phyloP scores from a whole-genome alignment of 768 basidiomycete species.

The Termitomyces sp. region DNA sequence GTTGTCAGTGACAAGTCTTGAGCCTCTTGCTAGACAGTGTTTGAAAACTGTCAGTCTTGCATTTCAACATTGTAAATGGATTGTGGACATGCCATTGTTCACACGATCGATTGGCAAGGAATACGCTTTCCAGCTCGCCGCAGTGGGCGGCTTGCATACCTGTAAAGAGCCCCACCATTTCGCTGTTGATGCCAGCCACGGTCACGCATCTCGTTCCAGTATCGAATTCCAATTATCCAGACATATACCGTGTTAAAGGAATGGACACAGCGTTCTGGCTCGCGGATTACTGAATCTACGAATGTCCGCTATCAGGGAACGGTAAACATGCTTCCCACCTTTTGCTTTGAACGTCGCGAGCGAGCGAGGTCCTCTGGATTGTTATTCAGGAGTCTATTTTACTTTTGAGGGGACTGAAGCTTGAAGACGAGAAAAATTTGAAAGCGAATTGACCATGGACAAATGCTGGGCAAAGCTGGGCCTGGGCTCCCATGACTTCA shows the following conservation, averaged over 20 bases:
- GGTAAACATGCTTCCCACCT: no score
- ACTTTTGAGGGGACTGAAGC: not conserved
- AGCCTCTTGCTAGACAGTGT: not conserved
- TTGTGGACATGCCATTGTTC: not conserved
- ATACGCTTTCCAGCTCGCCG: not conserved
- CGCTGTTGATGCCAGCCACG: not conserved
- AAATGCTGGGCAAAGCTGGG: not conserved
- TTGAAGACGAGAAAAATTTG: not conserved
- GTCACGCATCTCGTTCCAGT: not conserved
- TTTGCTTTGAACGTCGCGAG: no score
- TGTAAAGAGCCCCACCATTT: not conserved
- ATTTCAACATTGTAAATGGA: not conserved
- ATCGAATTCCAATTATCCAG: not conserved
- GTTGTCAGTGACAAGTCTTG: not conserved
- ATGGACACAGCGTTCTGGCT: not conserved
- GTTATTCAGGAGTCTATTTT: not conserved
- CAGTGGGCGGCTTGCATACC: no score
- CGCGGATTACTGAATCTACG: no score
- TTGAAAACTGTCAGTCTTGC: not conserved
- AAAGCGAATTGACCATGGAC: not conserved
- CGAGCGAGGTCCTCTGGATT: no score
- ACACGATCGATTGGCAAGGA: not conserved
- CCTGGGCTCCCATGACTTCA: not conserved
- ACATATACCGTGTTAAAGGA: not conserved
- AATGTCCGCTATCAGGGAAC: no score